Evolutionary conservation across 1,284 basidiomycete species (phyloP), one percentile per base, ranked within the genome.

Genomic region (Tylopilus sp.): DNA sequence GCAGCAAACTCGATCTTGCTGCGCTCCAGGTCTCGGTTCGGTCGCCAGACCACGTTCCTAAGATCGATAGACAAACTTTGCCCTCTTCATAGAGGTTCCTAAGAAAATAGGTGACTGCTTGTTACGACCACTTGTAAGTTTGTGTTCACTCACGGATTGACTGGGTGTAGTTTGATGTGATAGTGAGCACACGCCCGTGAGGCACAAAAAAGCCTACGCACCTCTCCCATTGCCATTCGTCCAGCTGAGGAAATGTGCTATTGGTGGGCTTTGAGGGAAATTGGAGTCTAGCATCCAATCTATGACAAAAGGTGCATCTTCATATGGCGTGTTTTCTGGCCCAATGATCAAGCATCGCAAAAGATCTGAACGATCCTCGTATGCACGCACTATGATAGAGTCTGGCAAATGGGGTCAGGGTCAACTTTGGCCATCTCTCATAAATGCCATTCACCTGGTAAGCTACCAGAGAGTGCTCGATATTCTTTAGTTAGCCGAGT

Each of bases 1-100:
- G 94, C 8, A 98, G 79, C 35, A 98, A 74, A 11, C 92, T 94
- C 3, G 91, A 94, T 56, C 80, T 83, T 59, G 82, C 79, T 53
- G 90, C 78, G 68, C 75, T 92, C 92, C 92, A 94, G 7, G 83
- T 86, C 72, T 96, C 93, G 60, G 81, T 90, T 68, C 79, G 84
- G 64, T 94, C 93, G 6, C 94, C 94, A 1, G 85, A 81, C 94
- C 94, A 98, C 0, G 94, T 97, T 19, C 92, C 92, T 5, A 97
- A 74, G 43, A 98, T 89, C 24, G 91, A 94, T 45, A 98, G 71
- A 65, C 94, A 98, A 36, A 98, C 93, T 70, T 96, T 96, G 41
- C 94, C 94, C 62, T 98, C 94, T 66, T 96, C 93, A 63, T 98
- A 98, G 44, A 97, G 73, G 71, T 98, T 97, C 25, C 86, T 88